Evolutionary conservation across 768 basidiomycete species (phyloP).

Genomic region (Hysterangium stoloniferum): DNA sequence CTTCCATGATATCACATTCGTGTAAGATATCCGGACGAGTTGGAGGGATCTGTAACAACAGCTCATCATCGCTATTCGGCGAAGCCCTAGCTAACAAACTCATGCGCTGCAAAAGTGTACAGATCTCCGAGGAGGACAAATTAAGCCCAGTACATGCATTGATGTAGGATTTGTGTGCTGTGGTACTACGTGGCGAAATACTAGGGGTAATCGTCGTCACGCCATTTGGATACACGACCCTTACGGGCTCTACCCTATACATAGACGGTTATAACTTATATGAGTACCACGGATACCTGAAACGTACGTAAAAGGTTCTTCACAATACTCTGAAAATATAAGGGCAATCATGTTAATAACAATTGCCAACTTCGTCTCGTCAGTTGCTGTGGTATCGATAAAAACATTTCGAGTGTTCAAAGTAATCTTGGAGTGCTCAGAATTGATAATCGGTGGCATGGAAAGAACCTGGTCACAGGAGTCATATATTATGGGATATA

Average conservation of each 20-base stretch:
- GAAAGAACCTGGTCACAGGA: slow-evolving; percentile 78
- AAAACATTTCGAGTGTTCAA: slow-evolving; percentile 90
- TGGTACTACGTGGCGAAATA: slow-evolving; percentile 60
- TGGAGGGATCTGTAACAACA: slow-evolving; percentile 76
- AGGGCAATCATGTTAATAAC: slow-evolving; percentile 90
- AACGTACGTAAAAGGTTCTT: slow-evolving; percentile 83
- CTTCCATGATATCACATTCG: slow-evolving; percentile 98
- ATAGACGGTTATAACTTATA: not conserved
- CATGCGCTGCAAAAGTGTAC: slow-evolving; percentile 77
- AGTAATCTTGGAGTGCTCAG: slow-evolving; percentile 94
- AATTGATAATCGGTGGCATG: slow-evolving; percentile 98
- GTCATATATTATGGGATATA: slow-evolving; percentile 98
- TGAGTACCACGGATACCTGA: not conserved
- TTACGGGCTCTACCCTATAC: slow-evolving; percentile 86
- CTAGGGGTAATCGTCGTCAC: slow-evolving; percentile 71
- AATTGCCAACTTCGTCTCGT: slow-evolving; percentile 92
- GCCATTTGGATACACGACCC: slow-evolving; percentile 73
- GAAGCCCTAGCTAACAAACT: slow-evolving; percentile 54
- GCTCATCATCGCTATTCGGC: slow-evolving; percentile 51
- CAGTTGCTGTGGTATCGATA: slow-evolving; percentile 95
- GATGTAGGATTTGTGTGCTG: slow-evolving; percentile 81
- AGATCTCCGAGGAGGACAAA: slow-evolving; percentile 57
- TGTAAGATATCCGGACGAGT: slow-evolving; percentile 98
- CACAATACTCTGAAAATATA: slow-evolving; percentile 99
- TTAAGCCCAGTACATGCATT: slow-evolving; percentile 91